These are phyloP conservation scores for Penicillium fimorum DNA, from an alignment of 495 filamentous ascomycete genomes.

Conservation along the genomic window DNA sequence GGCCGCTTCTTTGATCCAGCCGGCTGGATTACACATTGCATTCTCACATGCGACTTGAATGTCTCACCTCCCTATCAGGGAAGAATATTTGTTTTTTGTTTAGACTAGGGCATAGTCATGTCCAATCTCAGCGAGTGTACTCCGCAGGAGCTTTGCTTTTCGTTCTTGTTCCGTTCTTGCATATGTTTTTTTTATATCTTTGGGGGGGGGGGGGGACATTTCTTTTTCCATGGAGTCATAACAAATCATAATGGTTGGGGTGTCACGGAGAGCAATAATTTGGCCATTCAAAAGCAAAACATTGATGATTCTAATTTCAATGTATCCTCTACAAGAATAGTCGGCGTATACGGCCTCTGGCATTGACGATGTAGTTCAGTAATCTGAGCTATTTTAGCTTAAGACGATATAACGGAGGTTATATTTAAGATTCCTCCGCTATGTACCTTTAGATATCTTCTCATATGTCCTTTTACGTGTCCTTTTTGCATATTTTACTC, in stretches of 20 bases:
- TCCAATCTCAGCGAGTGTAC: constrained; percentile 7
- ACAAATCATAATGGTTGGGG: constrained; percentile 5
- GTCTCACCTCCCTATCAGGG: background rate
- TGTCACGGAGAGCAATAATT: constrained; percentile 1
- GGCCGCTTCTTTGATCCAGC: constrained; percentile 3
- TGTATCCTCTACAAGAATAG: background rate
- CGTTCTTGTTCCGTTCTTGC: constrained; percentile 8
- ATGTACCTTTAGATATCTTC: background rate
- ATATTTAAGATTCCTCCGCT: background rate
- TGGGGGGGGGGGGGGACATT: constrained; percentile 4
- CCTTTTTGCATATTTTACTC: background rate
- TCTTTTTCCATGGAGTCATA: background rate
- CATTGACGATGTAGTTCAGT: background rate
- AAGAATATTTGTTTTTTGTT: background rate
- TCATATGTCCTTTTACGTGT: too few species aligned
- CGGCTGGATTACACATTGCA: constrained; percentile 2
- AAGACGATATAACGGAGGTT: background rate
- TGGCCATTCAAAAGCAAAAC: constrained; percentile 8
- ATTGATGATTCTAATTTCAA: background rate
- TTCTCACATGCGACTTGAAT: background rate
- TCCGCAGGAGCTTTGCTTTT: constrained; percentile 10
- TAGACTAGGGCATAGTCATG: constrained; percentile 2
- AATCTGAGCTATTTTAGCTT: background rate
- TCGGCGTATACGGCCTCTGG: background rate
- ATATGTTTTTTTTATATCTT: constrained; percentile 7